Evolutionary conservation across 805 yeast genomes (phyloP).

Genomic region (Ogataea chonburiensis): DNA sequence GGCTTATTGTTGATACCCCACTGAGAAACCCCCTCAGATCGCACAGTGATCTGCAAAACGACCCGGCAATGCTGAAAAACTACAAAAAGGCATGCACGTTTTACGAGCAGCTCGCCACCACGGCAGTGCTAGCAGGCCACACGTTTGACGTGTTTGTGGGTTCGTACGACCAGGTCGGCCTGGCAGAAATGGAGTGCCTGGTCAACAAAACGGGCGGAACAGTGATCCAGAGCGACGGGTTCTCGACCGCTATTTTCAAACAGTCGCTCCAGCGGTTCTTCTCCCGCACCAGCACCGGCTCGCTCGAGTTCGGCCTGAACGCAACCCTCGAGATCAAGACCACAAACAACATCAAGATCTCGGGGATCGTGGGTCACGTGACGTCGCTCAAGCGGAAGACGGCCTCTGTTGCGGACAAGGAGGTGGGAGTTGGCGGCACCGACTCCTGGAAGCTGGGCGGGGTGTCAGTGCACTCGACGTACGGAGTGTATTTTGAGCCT

Average conservation of each 20-base stretch:
- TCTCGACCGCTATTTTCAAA: slow-evolving; percentile 64
- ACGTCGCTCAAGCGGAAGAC: slow-evolving; percentile 41
- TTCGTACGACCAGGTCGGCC: slow-evolving; percentile 67
- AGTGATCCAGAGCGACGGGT: slow-evolving; percentile 62
- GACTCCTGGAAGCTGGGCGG: slow-evolving; percentile 61
- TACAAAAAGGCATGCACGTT: slow-evolving; percentile 45
- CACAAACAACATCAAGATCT: slow-evolving; percentile 48
- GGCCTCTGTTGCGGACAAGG: slow-evolving; percentile 35
- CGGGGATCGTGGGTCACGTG: slow-evolving; percentile 65
- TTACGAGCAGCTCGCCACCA: slow-evolving; percentile 49
- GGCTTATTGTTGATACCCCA: slow-evolving; percentile 52
- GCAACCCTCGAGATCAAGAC: slow-evolving; percentile 58
- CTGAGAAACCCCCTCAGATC: slow-evolving; percentile 66
- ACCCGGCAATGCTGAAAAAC: slow-evolving; percentile 38
- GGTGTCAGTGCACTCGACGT: slow-evolving; percentile 56
- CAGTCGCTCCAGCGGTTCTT: slow-evolving; percentile 60
- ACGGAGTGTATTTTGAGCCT: slow-evolving; percentile 57
- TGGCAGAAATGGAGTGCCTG: slow-evolving; percentile 62
- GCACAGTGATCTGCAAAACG: slow-evolving; percentile 57
- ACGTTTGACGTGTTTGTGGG: slow-evolving; percentile 61
- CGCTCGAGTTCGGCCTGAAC: slow-evolving; percentile 53
- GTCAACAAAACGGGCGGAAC: slow-evolving; percentile 61
- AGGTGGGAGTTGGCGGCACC: slow-evolving; percentile 50
- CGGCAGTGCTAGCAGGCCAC: slow-evolving; percentile 49
- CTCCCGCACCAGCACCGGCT: slow-evolving; percentile 36